These are phyloP conservation scores for Entamoeba invadens DNA, from an alignment of 208 protist species.

Conservation along the genomic window DNA sequence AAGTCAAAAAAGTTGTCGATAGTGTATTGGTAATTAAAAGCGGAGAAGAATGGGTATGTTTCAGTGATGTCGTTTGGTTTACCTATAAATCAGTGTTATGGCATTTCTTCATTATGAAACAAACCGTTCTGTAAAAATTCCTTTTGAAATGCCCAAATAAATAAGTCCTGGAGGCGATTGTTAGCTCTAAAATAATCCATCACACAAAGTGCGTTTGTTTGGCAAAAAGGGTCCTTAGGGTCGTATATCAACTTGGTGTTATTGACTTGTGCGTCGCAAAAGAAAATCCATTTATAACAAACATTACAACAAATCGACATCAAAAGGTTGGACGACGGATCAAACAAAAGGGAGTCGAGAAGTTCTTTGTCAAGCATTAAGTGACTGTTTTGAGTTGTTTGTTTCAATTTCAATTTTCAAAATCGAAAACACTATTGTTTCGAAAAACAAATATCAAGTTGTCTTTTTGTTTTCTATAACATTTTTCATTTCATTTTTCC, in stretches of 20 bases:
- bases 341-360: neutral
- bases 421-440: too few relatives aligned
- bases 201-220: neutral
- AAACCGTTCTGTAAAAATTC: neutral
- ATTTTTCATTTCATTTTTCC: too few relatives aligned
- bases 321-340: neutral
- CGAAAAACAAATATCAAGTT: too few relatives aligned
- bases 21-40: neutral
- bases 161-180: neutral
- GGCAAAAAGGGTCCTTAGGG: neutral
- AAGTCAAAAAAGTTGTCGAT: neutral
- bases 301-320: conserved; percentile 1
- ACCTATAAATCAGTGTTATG: neutral
- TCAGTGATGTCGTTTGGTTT: neutral
- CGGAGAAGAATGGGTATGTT: neutral
- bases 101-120: neutral
- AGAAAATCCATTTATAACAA: neutral
- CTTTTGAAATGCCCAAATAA: neutral
- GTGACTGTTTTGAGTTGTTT: too few relatives aligned
- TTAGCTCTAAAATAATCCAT: neutral
- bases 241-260: neutral
- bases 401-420: too few relatives aligned
- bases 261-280: neutral
- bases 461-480: too few relatives aligned
- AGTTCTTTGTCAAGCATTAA: neutral